Conservation (phyloP, 805 yeast genomes). For the Ascoidea tarda region DNA sequence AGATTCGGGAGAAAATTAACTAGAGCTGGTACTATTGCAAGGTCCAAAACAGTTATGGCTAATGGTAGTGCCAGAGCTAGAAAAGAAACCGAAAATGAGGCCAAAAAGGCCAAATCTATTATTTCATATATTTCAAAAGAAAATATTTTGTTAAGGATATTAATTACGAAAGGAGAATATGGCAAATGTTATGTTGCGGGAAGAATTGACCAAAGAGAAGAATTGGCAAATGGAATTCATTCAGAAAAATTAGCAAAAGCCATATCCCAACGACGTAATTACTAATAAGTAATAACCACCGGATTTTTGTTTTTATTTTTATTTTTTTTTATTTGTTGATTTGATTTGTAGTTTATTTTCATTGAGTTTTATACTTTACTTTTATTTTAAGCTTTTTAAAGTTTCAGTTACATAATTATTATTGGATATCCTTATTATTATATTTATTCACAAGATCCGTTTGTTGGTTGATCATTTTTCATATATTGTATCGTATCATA, state of each 20-base stretch:
- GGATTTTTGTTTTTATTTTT: not conserved
- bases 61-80: constrained; percentile 50
- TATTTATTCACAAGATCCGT: too few species aligned
- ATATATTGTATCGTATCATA: too few species aligned
- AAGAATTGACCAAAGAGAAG: constrained; percentile 48
- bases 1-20: constrained; percentile 14
- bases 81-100: constrained; percentile 29
- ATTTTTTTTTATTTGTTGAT: not conserved
- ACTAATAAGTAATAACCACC: not conserved
- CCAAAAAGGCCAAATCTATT: constrained; percentile 28
- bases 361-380: too few species aligned
- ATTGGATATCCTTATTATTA: too few species aligned
- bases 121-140: constrained; percentile 31
- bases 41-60: constrained; percentile 57
- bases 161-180: constrained; percentile 51
- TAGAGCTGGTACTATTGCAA: constrained; percentile 35
- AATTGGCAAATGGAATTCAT: constrained; percentile 37
- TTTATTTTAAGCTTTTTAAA: too few species aligned
- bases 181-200: constrained; percentile 33
- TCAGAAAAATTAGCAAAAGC: constrained; percentile 37
- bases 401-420: too few species aligned
- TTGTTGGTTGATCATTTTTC: too few species aligned
- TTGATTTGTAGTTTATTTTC: not conserved
- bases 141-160: constrained; percentile 57
- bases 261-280: constrained; percentile 11